Evolutionary conservation across 257 asterid genomes (phyloP), one percentile per base, ranked within the genome.

Genomic region (Przewalskia tangutica): DNA sequence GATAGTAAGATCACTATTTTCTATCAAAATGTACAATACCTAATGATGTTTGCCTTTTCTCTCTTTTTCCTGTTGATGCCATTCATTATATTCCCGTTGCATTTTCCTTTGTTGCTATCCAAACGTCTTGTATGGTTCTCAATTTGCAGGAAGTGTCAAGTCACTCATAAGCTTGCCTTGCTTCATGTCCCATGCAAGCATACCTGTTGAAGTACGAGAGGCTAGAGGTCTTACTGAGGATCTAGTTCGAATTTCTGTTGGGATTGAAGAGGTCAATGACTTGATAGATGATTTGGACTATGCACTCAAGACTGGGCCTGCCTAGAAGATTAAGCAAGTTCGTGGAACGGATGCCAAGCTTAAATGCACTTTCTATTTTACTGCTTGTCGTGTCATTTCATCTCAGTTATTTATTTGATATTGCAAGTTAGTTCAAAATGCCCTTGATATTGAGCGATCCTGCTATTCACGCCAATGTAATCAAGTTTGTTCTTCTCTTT

Each of bases 81-180:
- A 73, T 48, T 48, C 50, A 73, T 71, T 73, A 6, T 48, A 46
- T 73, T 46, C 23, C 79, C 7, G 1, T 20, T 27, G 40, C 58
- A 80, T 59, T 18, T 62, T 44, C 60, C 34, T 32, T 23, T 14
- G 4, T 36, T 8, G 38, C 42, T 42, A 14, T 73, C 32, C 59
- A 38, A 38, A 5, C 42, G 5, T 5, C 42, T 63, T 7, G 27
- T 17, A 32, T 63, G 44, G 13, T 32, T 65, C 73, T 65, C 48
- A 23, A 65, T 65, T 20, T 67, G 77, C 91, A 93, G 93, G 92
- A 81, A 94, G 98, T 64, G 96, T 93, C 14, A 90, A 94, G 87
- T 93, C 97, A 62, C 94, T 93, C 78, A 91, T 91, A 63, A 93
- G 97, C 90, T 87, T 93, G 91, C 97, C 94, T 14, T 90, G 96